A percentile compares a stretch with the other conserved stretches of the same genome.
These are phyloP conservation scores for Nematocida sp. DNA, from an alignment of 371 early-diverging fungal species.

Conservation along the genomic window DNA sequence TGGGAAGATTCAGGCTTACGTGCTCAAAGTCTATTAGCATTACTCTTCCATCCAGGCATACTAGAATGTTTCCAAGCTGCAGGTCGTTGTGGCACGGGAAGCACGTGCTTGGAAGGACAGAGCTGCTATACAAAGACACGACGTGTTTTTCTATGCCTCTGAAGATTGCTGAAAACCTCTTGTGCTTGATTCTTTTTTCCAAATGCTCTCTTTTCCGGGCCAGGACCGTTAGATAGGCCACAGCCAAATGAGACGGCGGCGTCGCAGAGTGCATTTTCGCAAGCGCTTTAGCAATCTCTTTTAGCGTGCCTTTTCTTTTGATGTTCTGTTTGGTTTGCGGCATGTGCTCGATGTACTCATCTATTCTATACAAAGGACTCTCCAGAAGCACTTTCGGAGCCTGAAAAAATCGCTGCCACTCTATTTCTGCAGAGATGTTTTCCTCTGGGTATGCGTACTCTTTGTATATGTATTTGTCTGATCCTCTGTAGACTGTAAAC, in stretches of 20 bases:
- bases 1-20: constrained; percentile 17
- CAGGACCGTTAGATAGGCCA: background rate
- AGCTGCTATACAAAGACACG: background rate
- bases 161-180: background rate
- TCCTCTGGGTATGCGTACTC: constrained; percentile 1
- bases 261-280: background rate
- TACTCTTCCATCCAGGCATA: background rate
- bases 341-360: constrained; percentile 31
- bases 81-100: constrained; percentile 31
- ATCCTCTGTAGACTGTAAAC: background rate
- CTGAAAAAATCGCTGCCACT: constrained; percentile 31
- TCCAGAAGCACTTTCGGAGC: constrained; percentile 12
- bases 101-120: background rate
- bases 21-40: constrained; percentile 40
- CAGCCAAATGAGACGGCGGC: background rate
- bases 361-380: background rate
- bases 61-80: constrained; percentile 42
- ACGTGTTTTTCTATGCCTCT: constrained; percentile 25
- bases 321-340: background rate
- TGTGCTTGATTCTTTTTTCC: background rate
- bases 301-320: background rate
- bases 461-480: constrained; percentile 34
- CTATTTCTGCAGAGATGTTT: background rate
- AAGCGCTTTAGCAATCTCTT: background rate
- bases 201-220: background rate